Conservation (phyloP, 2,329 filamentous ascomycete genomes). For the Colletotrichum abscissum region DNA sequence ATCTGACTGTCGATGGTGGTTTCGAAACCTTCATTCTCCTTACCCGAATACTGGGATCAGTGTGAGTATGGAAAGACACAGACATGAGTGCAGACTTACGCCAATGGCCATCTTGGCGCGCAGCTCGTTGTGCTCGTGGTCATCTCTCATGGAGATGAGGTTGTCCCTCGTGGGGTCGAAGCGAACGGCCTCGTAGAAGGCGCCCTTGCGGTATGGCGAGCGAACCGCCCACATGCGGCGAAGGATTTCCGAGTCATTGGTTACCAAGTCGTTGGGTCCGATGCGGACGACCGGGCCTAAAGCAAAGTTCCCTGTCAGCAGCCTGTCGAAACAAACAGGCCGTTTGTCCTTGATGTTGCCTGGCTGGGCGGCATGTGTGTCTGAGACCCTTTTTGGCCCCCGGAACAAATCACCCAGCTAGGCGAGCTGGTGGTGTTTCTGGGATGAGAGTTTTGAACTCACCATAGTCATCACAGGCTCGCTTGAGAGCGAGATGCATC, state of each 20-base stretch:
- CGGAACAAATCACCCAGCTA: not conserved
- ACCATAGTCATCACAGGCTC: constrained; percentile 37
- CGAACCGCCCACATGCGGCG: constrained; percentile 46
- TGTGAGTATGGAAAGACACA: not conserved
- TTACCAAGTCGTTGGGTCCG: constrained; percentile 49
- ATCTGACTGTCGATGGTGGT: constrained; percentile 60
- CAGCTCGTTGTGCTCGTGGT: constrained; percentile 53
- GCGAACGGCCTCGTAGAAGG: constrained; percentile 52
- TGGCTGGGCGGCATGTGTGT: constrained; percentile 31
- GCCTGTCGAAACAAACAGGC: constrained; percentile 29
- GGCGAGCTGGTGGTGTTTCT: not conserved
- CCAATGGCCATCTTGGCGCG: constrained; percentile 62
- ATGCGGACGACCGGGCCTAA: constrained; percentile 48
- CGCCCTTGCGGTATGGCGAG: constrained; percentile 44
- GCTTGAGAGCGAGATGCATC: constrained; percentile 38
- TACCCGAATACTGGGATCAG: constrained; percentile 59
- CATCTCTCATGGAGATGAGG: constrained; percentile 46
- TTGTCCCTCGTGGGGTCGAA: constrained; percentile 46
- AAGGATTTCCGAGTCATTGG: constrained; percentile 47
- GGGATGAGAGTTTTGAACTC: constrained; percentile 11
- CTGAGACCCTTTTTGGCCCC: constrained; percentile 26
- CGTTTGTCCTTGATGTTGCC: not conserved
- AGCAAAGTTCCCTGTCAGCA: constrained; percentile 30
- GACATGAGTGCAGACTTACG: constrained; percentile 36
- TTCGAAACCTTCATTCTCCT: constrained; percentile 63